A percentile compares a stretch with the other conserved stretches of the same genome.
phyloP scores from a whole-genome alignment of 495 filamentous ascomycete genomes.

The Trichoderma asperelloides region DNA sequence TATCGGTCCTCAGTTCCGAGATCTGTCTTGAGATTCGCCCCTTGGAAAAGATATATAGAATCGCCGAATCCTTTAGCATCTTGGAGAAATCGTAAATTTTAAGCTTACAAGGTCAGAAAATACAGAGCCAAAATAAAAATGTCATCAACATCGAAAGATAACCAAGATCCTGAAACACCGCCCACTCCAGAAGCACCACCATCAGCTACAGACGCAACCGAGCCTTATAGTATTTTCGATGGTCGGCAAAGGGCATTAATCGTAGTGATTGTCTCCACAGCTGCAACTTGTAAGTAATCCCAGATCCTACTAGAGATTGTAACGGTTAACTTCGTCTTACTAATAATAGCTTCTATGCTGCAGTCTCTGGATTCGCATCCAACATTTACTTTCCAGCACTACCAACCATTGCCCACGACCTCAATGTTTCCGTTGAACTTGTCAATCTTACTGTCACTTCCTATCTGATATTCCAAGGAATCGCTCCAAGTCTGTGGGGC shows the following conservation, averaged over 20 bases:
- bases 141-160: neutral
- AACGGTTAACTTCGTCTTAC: neutral
- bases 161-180: neutral
- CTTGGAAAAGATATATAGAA: neutral
- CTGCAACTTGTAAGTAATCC: slow-evolving; percentile 30
- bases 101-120: too few species aligned
- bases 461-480: slow-evolving; percentile 43
- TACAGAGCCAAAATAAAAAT: neutral
- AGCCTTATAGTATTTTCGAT: slow-evolving; percentile 40
- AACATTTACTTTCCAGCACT: slow-evolving; percentile 48
- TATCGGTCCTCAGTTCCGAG: neutral
- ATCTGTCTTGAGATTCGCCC: neutral
- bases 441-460: slow-evolving; percentile 29
- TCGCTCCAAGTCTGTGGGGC: slow-evolving; percentile 45
- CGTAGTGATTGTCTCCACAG: slow-evolving; percentile 35
- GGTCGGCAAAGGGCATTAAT: slow-evolving; percentile 39
- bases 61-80: neutral
- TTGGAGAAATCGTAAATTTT: too few species aligned
- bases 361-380: slow-evolving; percentile 41
- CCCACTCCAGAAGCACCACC: neutral
- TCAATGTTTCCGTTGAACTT: neutral
- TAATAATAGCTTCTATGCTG: neutral
- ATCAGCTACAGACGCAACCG: slow-evolving; percentile 10
- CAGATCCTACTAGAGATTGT: neutral
- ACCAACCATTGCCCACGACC: slow-evolving; percentile 32